Base-by-base conservation (phyloP, 1,284 basidiomycete species). In the Sporisorium reilianum region DNA sequence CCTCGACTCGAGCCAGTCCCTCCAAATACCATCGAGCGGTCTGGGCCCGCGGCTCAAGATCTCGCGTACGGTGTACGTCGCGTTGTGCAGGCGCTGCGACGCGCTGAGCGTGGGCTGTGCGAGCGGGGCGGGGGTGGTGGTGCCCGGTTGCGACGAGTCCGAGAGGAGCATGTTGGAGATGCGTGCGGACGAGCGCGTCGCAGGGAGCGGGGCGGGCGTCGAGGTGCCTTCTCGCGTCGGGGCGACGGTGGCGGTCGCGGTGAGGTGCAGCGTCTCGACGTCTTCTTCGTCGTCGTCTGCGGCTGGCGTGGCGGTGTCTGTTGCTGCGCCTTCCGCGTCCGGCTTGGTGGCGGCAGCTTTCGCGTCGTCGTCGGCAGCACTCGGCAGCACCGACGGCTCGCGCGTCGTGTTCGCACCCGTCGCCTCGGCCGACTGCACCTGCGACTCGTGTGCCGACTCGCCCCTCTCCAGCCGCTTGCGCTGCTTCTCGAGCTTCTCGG, bases 1-100 rank as follows among this genome's bases (percentile, higher is more conserved):
- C 82, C 93, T 92, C 34, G 92, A 90, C 81, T 98, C 96, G 55
- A 89, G 89, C 93, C 94, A 98, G 83, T 98, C 96, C 53, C 95
- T 87, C 94, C 95, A 99, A 1, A 95, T 92, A 61, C 93, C 93
- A 81, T 90, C 90, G 49, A 98, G 85, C n/a, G 89, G 87, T 82
- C 92, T 92, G 2, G 94, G 92, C 0, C 94, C 93, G 18, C 79
- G 57, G 8, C 78, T 64, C n/a, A 78, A 58, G 36, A 81, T 67
- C 23, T 81, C 79, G 6, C 76, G 67, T 14, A 81, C 65, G 7
- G 72, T 78, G 42, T 71, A 71, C 2, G 60, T 53, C 14, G 73
- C 73, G 30, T 66, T 64, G 54, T 70, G 54, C 18, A 75, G 61
- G 5, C 67, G 63, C 42, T 75, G 67, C 1, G 67, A 41, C 0